A percentile compares a stretch with the other conserved stretches of the same genome.
These are phyloP conservation scores for Phytophthora citrophthora DNA, from an alignment of 352 stramenopile species.

Conservation along the genomic window DNA sequence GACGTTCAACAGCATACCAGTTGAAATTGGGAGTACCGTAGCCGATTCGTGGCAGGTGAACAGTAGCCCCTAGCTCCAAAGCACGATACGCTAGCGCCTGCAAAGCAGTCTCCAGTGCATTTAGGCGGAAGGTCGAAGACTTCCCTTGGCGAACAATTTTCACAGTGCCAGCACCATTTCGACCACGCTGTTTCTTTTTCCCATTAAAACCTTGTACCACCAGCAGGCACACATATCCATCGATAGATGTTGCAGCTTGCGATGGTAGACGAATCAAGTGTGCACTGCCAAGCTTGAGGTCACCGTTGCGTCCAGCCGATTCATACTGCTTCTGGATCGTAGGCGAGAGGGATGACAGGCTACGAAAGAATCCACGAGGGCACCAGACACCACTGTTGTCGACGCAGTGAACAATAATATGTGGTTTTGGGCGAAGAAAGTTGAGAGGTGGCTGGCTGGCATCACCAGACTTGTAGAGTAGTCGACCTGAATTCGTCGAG, in stretches of 20 bases:
- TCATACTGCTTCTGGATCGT: conserved; percentile 71
- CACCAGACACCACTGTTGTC: conserved; percentile 81
- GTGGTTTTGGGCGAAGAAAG: conserved; percentile 20
- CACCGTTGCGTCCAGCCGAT: conserved; percentile 51
- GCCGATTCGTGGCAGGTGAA: conserved; percentile 82
- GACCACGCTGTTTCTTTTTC: conserved; percentile 60
- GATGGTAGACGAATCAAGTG: conserved; percentile 61
- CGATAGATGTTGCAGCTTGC: conserved; percentile 10
- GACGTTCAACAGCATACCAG: conserved; percentile 83
- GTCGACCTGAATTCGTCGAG: conserved; percentile 12
- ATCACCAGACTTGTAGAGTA: conserved; percentile 66
- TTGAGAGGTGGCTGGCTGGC: conserved; percentile 50
- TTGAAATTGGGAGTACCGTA: conserved; percentile 82
- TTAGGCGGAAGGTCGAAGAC: conserved; percentile 71
- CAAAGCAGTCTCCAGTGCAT: conserved; percentile 63
- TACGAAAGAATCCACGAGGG: conserved; percentile 75
- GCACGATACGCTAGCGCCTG: conserved; percentile 46
- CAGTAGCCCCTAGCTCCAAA: conserved; percentile 44
- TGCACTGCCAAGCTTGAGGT: conserved; percentile 77
- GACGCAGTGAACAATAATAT: conserved; percentile 79
- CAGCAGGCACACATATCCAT: conserved; percentile 68
- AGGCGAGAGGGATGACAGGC: conserved; percentile 57
- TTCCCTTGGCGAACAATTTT: conserved; percentile 57
- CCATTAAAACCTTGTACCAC: conserved; percentile 70
- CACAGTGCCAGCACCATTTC: conserved; percentile 16